Evolutionary conservation across 257 asterid species (phyloP).

Genomic region (Voacanga thouarsii): DNA sequence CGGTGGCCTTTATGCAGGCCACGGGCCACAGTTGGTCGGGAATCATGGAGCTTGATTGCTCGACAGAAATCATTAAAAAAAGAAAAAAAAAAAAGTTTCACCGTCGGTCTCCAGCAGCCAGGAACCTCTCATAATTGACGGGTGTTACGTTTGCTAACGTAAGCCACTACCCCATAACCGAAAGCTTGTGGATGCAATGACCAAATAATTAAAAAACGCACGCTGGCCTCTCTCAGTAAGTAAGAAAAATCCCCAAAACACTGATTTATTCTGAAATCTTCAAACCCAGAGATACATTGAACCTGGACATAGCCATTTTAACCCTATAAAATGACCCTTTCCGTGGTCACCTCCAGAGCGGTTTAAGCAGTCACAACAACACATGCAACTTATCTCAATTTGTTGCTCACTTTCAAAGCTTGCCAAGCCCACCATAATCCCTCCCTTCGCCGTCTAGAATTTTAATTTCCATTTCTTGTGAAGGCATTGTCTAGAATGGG

Average conservation of each 20-base stretch:
- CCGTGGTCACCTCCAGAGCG: background rate
- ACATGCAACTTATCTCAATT: background rate
- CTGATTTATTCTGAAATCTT: no score
- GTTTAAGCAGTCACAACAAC: background rate
- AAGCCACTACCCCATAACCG: no score
- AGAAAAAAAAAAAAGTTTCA: no score
- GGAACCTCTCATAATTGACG: no score
- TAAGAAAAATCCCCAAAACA: no score
- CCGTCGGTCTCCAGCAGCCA: no score
- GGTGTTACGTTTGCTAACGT: no score
- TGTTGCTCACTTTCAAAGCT: background rate
- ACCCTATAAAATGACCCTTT: conserved; percentile 33
- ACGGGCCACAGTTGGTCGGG: no score
- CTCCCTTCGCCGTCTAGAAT: background rate
- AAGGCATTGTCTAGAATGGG: conserved; percentile 32
- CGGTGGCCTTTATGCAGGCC: no score
- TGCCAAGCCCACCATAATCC: no score
- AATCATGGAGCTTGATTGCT: no score
- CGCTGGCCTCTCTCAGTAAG: background rate
- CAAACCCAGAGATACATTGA: conserved; percentile 50
- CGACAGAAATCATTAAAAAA: no score
- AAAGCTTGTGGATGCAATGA: background rate
- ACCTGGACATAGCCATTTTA: conserved; percentile 45
- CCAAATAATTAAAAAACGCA: background rate
- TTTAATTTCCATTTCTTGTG: background rate